Base-by-base conservation (phyloP, 2,329 filamentous ascomycete species). In the Ophiostoma triangulosporum region DNA sequence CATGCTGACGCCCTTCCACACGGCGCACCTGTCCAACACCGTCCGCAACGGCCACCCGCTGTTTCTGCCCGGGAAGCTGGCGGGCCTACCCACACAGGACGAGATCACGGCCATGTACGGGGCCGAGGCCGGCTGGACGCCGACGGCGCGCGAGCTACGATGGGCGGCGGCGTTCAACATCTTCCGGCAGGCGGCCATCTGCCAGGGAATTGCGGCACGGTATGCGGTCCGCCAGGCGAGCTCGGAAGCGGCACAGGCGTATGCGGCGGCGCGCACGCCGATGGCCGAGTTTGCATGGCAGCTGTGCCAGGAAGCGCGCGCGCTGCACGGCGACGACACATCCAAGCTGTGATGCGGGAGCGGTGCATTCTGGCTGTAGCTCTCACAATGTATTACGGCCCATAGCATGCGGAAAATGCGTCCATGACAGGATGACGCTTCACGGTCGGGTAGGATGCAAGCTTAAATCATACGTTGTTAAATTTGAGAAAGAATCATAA, bases 121-220 rank as follows among this genome's bases (percentile, higher is more conserved):
- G 48, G 66, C 77, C 50, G 69, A 83, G 53, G 62, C 60, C 45
- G 73, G 72, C 6, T 85, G 81, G 81, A 79, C 80, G 4, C 59
- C 61, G 11, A 50, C 58, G 1, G 50, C 58, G 6, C 24, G 40
- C 73, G 83, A 83, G 63, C 67, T 83, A 51, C 67, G 70, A 50
- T 84, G 76, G 78, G 80, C 79, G 32, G 69, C 74, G 64, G 78
- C 80, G 1, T 84, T 84, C 64, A 76, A 70, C 62, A 73, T 80
- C 40, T 83, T 81, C 66, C 73, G 79, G 61, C 68, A 74, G 52
- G 73, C 80, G 29, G 80, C 75, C 50, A 81, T 86, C 57, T 78
- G 74, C 61, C 93, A 98, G 72, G 93, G 93, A 3, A 97, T 98
- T 65, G 90, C 90, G 49, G 93, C 93, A 50, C 73, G 93, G 58